A percentile compares a stretch with the other conserved stretches of the same genome.
phyloP scores from a whole-genome alignment of 495 filamentous ascomycete species.

The Daldinia loculata region DNA sequence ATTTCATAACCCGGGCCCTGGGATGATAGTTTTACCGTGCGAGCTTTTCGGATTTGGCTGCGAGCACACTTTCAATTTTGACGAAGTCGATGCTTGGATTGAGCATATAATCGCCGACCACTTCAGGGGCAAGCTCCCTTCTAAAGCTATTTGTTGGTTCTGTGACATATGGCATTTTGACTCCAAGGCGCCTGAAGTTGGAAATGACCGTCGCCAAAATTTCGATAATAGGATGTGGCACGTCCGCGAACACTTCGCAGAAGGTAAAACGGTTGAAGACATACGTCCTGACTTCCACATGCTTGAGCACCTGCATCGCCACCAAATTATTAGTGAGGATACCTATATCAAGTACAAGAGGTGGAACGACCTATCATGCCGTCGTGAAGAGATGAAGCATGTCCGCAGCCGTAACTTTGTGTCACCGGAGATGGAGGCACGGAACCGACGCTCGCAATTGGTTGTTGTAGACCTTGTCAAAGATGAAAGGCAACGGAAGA shows the following conservation, averaged over 20 bases:
- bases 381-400: background rate
- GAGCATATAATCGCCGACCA: conserved; percentile 52
- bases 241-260: conserved; percentile 50
- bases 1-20: background rate
- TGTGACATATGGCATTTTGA: conserved; percentile 52
- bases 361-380: conserved; percentile 39
- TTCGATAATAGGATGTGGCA: conserved; percentile 57
- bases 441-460: background rate
- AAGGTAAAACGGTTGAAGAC: conserved; percentile 23
- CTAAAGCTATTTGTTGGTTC: conserved; percentile 54
- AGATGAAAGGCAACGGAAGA: conserved; percentile 29
- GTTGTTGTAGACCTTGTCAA: conserved; percentile 27
- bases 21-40: conserved; percentile 46
- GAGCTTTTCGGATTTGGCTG: conserved; percentile 51
- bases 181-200: background rate
- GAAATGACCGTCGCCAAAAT: conserved; percentile 22
- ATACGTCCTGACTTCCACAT: conserved; percentile 56
- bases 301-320: conserved; percentile 43
- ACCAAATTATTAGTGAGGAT: conserved; percentile 30
- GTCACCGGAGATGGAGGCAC: conserved; percentile 19
- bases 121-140: conserved; percentile 46
- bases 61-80: conserved; percentile 43
- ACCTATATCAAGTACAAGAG: conserved; percentile 14
- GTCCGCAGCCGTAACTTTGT: conserved; percentile 8
- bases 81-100: conserved; percentile 54